Evolutionary conservation across 75 land plant species (phyloP), one percentile per base, ranked within the genome.

Genomic region (Pinus albicaulis): DNA sequence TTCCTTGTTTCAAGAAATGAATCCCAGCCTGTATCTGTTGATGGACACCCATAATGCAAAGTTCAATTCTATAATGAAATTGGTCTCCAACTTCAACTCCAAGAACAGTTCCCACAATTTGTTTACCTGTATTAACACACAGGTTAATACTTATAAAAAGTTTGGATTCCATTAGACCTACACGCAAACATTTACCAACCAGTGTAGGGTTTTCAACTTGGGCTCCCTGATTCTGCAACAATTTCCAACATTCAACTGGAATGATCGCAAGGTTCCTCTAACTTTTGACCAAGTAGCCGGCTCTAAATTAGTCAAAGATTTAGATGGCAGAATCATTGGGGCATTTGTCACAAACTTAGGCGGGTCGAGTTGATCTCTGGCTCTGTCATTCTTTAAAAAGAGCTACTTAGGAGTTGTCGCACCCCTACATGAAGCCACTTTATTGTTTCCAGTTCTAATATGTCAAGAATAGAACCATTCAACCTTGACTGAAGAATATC

Each of bases 31-130:
- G 92, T 31, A 68, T 44, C 16, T 78, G 91, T 10, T 88, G 85
- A 72, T 95, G 98, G 57, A 95, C 76, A 12, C 98, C 98, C 65
- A 93, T 74, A 25, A 95, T 79, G 62, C 72, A 65, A 22, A 95
- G 92, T 84, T 93, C 96, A 4, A 86, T 74, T 55, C 94, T 80
- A 80, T 78, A 95, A 7, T 85, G 90, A 70, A 93, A 95, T 69
- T 91, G 88, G 72, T 93, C 94, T 13, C 98, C 98, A 53, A 93
- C 89, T 85, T 92, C 89, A 4, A 95, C 85, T 10, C 98, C 98
- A 16, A 94, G 98, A 20, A 95, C 92, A 44, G 12, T 48, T 34
- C 98, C 98, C 34, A 94, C 13, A 22, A 85, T 88, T 38, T 57
- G 68, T 44, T 85, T 81, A 22, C 78, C 70, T 0, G 26, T 57